Conservation (phyloP, 192 early-diverging fungal genomes). For the Linnemannia hyalina region DNA sequence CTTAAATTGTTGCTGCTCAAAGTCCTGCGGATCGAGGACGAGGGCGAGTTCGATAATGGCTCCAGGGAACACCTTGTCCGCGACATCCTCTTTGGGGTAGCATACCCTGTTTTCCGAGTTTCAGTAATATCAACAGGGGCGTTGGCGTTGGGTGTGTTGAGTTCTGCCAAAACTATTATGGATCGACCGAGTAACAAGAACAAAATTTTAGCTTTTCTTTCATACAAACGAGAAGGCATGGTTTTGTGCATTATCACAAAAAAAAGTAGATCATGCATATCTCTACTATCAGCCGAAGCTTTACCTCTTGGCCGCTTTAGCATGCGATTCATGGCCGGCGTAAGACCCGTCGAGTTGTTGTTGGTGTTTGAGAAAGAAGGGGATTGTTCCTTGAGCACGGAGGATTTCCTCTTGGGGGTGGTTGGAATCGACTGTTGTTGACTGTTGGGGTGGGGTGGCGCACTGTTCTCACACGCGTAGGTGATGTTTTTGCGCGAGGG, state of each 20-base stretch:
- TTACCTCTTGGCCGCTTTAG: constrained; percentile 28
- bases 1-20: background rate
- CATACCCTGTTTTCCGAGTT: background rate
- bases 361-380: background rate
- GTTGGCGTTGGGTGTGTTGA: background rate
- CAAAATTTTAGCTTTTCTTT: background rate
- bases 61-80: background rate
- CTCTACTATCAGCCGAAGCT: background rate
- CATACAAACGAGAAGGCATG: background rate
- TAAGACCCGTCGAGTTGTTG: constrained; percentile 33
- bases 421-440: background rate
- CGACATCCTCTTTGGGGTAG: background rate
- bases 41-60: background rate
- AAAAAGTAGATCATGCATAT: background rate
- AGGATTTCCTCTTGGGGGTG: background rate
- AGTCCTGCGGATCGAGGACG: background rate
- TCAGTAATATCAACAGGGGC: background rate
- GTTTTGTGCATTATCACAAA: background rate
- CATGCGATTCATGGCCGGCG: constrained; percentile 29
- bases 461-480: background rate
- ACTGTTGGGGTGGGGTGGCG: background rate
- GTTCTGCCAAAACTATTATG: background rate
- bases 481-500: background rate
- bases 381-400: background rate
- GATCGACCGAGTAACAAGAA: background rate